These are phyloP conservation scores for Deuterostichococcus epilithicus DNA, from an alignment of 139 green algal species.

Conservation along the genomic window DNA sequence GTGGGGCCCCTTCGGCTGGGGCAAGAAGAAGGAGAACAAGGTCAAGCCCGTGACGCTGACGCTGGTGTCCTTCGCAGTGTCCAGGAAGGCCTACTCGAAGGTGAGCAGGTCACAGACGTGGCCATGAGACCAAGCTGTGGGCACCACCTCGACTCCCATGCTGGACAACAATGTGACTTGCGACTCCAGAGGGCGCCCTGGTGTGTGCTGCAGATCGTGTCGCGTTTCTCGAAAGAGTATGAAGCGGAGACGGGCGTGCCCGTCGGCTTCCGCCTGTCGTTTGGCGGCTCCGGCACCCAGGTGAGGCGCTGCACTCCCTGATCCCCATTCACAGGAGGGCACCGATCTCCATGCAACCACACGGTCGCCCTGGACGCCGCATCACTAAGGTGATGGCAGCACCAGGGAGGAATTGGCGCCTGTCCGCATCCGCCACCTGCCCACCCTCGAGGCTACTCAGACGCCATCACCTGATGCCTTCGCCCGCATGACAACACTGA, in stretches of 20 bases:
- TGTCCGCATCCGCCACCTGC: too few relatives aligned
- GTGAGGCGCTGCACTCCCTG: constrained; percentile 12
- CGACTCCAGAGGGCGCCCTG: constrained; percentile 24
- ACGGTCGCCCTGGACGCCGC: neutral
- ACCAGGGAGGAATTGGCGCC: too few relatives aligned
- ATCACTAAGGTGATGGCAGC: too few relatives aligned
- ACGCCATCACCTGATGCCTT: neutral
- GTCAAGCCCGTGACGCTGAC: constrained; percentile 44
- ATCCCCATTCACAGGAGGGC: neutral
- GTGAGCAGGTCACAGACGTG: constrained; percentile 1
- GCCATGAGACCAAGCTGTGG: neutral
- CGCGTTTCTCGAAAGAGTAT: constrained; percentile 62
- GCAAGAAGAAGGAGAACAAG: neutral
- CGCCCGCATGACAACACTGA: neutral
- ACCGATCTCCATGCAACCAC: neutral
- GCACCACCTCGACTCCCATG: neutral
- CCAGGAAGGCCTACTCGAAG: constrained; percentile 48
- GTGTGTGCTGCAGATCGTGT: constrained; percentile 40
- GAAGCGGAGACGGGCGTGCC: constrained; percentile 38
- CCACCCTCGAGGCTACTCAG: neutral
- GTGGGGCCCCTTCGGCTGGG: neutral
- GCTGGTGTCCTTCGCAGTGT: constrained; percentile 77
- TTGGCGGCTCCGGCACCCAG: constrained; percentile 73
- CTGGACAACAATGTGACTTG: neutral
- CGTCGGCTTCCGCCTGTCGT: constrained; percentile 73